Conservation (phyloP, 495 filamentous ascomycete genomes). For the Evernia prunastri region DNA sequence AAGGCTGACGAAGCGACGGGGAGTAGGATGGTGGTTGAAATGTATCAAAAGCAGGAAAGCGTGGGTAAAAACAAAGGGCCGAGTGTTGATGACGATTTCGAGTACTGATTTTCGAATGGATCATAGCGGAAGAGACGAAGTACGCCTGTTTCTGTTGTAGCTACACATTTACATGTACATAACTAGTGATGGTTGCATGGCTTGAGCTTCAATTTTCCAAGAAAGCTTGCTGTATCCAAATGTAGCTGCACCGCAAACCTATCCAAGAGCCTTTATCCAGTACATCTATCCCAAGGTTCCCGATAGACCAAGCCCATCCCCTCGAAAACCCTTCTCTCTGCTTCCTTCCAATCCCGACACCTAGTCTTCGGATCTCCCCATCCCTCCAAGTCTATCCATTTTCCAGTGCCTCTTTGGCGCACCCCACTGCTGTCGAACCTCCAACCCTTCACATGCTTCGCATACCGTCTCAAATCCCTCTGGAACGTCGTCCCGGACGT, state of each 20-base stretch:
- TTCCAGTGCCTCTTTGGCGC: constrained; percentile 55
- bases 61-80: constrained; percentile 67
- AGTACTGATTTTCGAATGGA: constrained; percentile 58
- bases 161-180: constrained; percentile 17
- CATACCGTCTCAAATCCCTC: constrained; percentile 74
- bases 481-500: constrained; percentile 84
- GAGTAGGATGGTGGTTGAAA: constrained; percentile 78
- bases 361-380: constrained; percentile 32
- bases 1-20: constrained; percentile 86
- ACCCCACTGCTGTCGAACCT: constrained; percentile 93
- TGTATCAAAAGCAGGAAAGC: constrained; percentile 92
- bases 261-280: constrained; percentile 41
- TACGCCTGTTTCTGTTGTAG: not conserved
- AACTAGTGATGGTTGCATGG: constrained; percentile 3
- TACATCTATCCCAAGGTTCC: constrained; percentile 68
- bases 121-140: not conserved
- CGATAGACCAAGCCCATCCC: constrained; percentile 68
- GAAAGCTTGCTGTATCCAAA: not conserved
- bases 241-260: not conserved
- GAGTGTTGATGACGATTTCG: constrained; percentile 94
- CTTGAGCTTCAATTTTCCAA: not conserved
- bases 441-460: constrained; percentile 62
- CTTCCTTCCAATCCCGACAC: constrained; percentile 54
- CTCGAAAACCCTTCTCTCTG: constrained; percentile 77
- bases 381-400: constrained; percentile 58